Conservation (phyloP, 352 stramenopile species). For the Pythium utonaiense region DNA sequence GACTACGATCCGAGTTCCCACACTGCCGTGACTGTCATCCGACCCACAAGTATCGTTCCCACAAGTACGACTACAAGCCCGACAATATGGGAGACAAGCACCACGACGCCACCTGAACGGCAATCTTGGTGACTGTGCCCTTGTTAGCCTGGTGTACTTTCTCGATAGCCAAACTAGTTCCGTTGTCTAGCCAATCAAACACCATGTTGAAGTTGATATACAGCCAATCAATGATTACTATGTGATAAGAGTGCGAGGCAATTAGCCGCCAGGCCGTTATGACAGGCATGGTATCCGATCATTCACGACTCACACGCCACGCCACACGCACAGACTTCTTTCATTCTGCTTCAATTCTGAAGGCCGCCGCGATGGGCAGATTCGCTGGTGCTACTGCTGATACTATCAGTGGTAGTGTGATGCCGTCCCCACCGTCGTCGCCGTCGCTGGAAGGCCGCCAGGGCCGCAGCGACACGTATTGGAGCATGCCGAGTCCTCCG, state of each 20-base stretch:
- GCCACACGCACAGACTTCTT: too few relatives aligned
- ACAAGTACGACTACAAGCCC: not conserved
- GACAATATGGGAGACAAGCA: not conserved
- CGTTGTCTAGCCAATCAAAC: not conserved
- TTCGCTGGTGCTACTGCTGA: too few relatives aligned
- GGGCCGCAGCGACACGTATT: constrained; percentile 14
- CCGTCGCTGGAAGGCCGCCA: not conserved
- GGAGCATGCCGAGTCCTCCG: constrained; percentile 13
- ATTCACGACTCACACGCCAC: too few relatives aligned
- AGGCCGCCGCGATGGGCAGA: too few relatives aligned
- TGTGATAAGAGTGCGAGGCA: not conserved
- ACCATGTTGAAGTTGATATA: not conserved
- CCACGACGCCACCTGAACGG: not conserved
- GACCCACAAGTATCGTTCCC: not conserved
- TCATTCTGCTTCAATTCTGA: too few relatives aligned
- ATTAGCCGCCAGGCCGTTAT: too few relatives aligned
- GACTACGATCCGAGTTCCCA: constrained; percentile 1
- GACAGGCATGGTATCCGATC: too few relatives aligned
- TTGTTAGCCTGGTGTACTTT: not conserved
- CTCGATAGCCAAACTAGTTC: not conserved
- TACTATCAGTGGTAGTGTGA: too few relatives aligned
- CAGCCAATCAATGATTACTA: not conserved
- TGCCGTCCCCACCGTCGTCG: not conserved
- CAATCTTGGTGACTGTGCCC: too few relatives aligned
- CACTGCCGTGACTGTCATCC: not conserved